These are phyloP conservation scores for Cruciata laevipes DNA, from an alignment of 257 asterid species.

Conservation along the genomic window DNA sequence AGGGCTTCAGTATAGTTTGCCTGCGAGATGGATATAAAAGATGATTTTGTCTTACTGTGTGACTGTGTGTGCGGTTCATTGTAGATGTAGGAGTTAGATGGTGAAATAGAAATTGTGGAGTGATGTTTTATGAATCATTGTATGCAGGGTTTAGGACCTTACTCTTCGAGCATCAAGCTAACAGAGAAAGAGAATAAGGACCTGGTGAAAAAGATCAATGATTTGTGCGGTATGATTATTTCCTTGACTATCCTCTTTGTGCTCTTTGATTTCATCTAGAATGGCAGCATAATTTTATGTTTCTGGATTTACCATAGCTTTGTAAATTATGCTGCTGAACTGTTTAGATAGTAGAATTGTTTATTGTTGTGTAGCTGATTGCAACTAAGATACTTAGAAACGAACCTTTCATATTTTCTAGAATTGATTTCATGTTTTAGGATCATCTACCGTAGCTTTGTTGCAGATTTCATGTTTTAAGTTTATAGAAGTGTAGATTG, in stretches of 20 bases:
- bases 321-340: neutral
- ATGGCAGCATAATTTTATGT: neutral
- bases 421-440: too few relatives aligned
- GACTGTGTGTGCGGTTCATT: neutral
- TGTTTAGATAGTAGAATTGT: neutral
- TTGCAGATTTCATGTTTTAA: too few relatives aligned
- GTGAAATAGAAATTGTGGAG: neutral
- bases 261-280: neutral
- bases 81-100: neutral
- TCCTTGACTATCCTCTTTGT: neutral
- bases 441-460: too few relatives aligned
- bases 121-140: conserved; percentile 5
- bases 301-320: neutral
- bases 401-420: neutral
- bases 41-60: neutral
- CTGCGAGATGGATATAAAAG: neutral
- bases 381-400: neutral
- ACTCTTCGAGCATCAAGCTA: conserved; percentile 73
- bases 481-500: neutral
- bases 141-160: conserved; percentile 85
- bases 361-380: neutral
- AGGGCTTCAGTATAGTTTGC: neutral
- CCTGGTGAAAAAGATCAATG: conserved; percentile 85
- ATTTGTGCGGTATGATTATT: conserved; percentile 61
- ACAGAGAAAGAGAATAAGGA: conserved; percentile 87